phyloP scores from a whole-genome alignment of 2,329 filamentous ascomycete genomes.

The Ilyonectria mors-panacis region DNA sequence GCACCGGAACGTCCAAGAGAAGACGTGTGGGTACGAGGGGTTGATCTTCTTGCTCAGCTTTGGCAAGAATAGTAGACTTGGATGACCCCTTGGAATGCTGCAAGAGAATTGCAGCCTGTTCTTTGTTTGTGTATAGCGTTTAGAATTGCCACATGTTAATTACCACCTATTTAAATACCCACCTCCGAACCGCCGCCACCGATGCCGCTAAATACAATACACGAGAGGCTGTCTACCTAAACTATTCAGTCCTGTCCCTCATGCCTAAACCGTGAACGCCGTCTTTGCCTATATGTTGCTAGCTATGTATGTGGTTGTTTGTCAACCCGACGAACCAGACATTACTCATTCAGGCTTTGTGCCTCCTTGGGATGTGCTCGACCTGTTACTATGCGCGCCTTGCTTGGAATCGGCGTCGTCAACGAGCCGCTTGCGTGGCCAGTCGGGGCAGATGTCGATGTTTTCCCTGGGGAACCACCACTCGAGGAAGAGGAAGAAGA shows the following conservation, averaged over 20 bases:
- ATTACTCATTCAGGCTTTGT: constrained; percentile 42
- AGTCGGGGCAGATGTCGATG: constrained; percentile 92
- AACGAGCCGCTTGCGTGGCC: constrained; percentile 81
- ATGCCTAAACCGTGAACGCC: constrained; percentile 26
- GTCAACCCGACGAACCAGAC: neutral
- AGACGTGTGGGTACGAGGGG: constrained; percentile 52
- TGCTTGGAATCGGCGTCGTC: constrained; percentile 50
- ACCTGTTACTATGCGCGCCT: constrained; percentile 49
- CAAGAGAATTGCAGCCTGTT: constrained; percentile 37
- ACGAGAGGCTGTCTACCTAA: neutral
- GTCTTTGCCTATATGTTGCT: neutral
- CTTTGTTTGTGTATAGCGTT: constrained; percentile 45
- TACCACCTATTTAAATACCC: constrained; percentile 33
- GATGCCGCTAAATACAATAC: constrained; percentile 21
- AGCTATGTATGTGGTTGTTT: neutral
- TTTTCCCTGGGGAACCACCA: constrained; percentile 86
- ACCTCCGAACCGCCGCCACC: constrained; percentile 12
- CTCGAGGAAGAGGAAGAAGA: constrained; percentile 91
- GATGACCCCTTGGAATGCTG: constrained; percentile 34
- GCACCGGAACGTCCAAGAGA: constrained; percentile 53
- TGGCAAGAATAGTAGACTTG: constrained; percentile 29
- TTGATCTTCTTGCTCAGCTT: neutral
- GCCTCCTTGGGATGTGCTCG: constrained; percentile 51
- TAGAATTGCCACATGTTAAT: constrained; percentile 47
- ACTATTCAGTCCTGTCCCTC: neutral